Conservation (phyloP, 192 early-diverging fungal genomes). For the Linnemannia zychae region DNA sequence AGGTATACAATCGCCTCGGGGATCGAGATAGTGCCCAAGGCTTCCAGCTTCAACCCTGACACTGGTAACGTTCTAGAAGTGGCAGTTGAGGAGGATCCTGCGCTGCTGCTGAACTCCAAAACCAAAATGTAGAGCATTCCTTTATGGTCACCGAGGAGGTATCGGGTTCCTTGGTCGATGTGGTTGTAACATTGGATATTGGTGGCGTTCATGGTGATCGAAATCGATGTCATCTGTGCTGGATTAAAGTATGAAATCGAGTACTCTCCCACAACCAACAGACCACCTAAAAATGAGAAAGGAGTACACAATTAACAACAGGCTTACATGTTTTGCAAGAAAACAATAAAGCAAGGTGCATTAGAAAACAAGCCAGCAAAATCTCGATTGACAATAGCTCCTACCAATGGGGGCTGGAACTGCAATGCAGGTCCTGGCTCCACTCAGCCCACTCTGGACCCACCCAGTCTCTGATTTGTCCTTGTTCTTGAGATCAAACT, state of each 20-base stretch:
- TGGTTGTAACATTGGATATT: conserved; percentile 68
- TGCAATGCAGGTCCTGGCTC: conserved; percentile 67
- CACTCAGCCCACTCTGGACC: conserved; percentile 60
- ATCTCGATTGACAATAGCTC: background rate
- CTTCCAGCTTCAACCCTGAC: conserved; percentile 57
- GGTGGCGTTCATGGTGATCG: conserved; percentile 61
- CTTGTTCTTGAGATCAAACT: conserved; percentile 62
- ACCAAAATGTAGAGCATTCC: conserved; percentile 75
- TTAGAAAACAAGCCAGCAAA: too few relatives aligned
- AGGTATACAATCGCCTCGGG: conserved; percentile 78
- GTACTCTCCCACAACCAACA: conserved; percentile 69
- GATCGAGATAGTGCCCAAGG: conserved; percentile 63
- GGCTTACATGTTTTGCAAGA: too few relatives aligned
- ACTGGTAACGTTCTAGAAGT: conserved; percentile 16
- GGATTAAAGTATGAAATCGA: conserved; percentile 66
- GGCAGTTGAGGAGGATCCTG: conserved; percentile 9
- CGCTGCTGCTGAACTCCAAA: conserved; percentile 38
- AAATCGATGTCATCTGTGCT: conserved; percentile 14
- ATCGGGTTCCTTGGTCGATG: conserved; percentile 64
- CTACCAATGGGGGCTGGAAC: conserved; percentile 66
- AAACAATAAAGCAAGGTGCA: too few relatives aligned
- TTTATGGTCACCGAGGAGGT: conserved; percentile 77
- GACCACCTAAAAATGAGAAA: conserved; percentile 56
- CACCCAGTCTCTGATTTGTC: conserved; percentile 54
- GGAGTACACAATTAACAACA: too few relatives aligned